These are phyloP conservation scores for Bipolaris sorokiniana DNA, from an alignment of 2,329 filamentous ascomycete genomes.

Conservation along the genomic window DNA sequence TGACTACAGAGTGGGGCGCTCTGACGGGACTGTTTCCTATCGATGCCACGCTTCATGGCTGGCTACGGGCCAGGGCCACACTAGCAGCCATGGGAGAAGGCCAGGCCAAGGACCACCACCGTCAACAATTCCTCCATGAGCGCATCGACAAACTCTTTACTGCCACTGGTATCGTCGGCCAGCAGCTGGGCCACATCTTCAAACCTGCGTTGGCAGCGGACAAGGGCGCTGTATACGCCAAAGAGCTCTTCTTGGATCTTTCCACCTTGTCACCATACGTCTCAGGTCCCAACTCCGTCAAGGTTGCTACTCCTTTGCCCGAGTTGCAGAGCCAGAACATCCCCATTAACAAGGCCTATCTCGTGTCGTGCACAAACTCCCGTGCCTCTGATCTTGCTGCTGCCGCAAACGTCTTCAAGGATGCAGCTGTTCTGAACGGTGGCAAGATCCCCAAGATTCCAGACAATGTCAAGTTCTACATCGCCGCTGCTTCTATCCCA, in stretches of 20 bases:
- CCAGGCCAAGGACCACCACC: constrained; percentile 56
- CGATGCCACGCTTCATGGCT: constrained; percentile 71
- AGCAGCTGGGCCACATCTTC: constrained; percentile 46
- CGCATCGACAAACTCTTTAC: constrained; percentile 72
- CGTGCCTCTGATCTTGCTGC: constrained; percentile 79
- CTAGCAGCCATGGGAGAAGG: constrained; percentile 65
- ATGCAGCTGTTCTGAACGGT: constrained; percentile 66
- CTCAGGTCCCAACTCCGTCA: constrained; percentile 88
- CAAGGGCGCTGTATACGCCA: constrained; percentile 79
- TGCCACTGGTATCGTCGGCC: constrained; percentile 46
- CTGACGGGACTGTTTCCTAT: constrained; percentile 80
- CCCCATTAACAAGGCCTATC: constrained; percentile 80
- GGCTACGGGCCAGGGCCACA: constrained; percentile 80
- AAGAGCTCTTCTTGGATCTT: constrained; percentile 80
- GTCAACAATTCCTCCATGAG: constrained; percentile 72
- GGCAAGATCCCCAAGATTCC: constrained; percentile 73
- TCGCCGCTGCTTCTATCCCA: constrained; percentile 79
- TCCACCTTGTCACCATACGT: constrained; percentile 84
- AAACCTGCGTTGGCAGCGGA: constrained; percentile 72
- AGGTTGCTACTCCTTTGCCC: constrained; percentile 77
- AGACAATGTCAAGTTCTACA: constrained; percentile 80
- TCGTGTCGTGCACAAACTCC: constrained; percentile 90
- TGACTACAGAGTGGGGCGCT: constrained; percentile 83
- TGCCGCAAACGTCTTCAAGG: constrained; percentile 83
- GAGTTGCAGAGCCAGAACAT: constrained; percentile 78